Evolutionary conservation across 768 basidiomycete species (phyloP).

Genomic region (Tubosaeta brunneosetosa): DNA sequence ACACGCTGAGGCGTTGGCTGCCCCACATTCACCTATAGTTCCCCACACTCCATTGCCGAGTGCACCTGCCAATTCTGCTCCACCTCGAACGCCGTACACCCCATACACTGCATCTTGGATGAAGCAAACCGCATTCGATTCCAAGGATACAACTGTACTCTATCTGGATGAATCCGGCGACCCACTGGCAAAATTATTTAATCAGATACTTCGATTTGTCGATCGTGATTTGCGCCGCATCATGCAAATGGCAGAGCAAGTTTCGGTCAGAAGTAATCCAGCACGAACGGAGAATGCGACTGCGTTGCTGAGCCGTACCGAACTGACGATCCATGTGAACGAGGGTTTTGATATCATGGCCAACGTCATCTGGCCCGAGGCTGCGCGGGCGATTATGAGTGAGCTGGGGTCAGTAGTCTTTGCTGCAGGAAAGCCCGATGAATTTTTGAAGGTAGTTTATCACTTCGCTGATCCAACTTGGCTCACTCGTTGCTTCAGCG

Average conservation of each 20-base stretch:
- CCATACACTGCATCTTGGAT: slow-evolving; percentile 45
- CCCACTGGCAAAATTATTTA: slow-evolving; percentile 73
- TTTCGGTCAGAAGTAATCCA: slow-evolving; percentile 46
- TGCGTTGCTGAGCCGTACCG: slow-evolving; percentile 1
- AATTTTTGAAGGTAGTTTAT: slow-evolving; percentile 73
- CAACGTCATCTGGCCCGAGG: slow-evolving; percentile 85
- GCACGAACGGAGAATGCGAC: slow-evolving; percentile 12
- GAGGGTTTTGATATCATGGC: slow-evolving; percentile 79
- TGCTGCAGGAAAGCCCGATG: slow-evolving; percentile 86
- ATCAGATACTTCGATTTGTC: slow-evolving; percentile 74
- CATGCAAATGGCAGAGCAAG: slow-evolving; percentile 72
- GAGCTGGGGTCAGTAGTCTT: slow-evolving; percentile 83
- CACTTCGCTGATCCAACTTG: not conserved
- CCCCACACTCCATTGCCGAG: slow-evolving; percentile 66
- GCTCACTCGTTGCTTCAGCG: slow-evolving; percentile 45
- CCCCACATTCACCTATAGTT: slow-evolving; percentile 67
- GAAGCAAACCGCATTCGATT: slow-evolving; percentile 38
- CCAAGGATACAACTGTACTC: slow-evolving; percentile 32
- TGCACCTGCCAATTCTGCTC: slow-evolving; percentile 28
- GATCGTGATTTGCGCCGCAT: slow-evolving; percentile 69
- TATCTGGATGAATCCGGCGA: slow-evolving; percentile 65
- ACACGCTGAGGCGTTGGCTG: slow-evolving; percentile 60
- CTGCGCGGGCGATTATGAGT: slow-evolving; percentile 74
- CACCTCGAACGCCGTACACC: slow-evolving; percentile 53
- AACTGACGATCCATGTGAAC: slow-evolving; percentile 2